Percentiles rank a stretch among this genome's conserved stretches.
Evolutionary conservation across 179 eudicot genomes (phyloP).

Genomic region (Beta macrorhiza): DNA sequence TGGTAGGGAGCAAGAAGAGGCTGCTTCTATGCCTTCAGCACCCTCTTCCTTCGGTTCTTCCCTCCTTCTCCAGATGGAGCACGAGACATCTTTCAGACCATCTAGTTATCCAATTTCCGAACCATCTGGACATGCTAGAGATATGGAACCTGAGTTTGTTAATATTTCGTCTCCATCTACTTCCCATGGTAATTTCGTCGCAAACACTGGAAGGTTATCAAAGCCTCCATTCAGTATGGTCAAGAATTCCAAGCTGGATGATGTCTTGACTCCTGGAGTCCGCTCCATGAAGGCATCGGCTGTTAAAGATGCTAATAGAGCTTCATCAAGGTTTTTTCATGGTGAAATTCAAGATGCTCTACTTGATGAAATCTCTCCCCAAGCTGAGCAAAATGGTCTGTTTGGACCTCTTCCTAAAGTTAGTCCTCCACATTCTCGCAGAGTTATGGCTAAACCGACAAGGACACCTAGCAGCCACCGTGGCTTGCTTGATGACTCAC

Average conservation of each 20-base stretch:
- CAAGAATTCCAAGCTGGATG: constrained; percentile 46
- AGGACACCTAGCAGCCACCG: constrained; percentile 36
- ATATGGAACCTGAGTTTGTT: constrained; percentile 27
- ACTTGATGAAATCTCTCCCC: constrained; percentile 38
- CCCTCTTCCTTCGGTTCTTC: constrained; percentile 44
- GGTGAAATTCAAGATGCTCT: constrained; percentile 37
- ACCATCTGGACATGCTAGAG: constrained; percentile 27
- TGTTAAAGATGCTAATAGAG: constrained; percentile 45
- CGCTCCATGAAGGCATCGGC: constrained; percentile 32
- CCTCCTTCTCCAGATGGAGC: constrained; percentile 34
- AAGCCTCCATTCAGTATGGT: constrained; percentile 34
- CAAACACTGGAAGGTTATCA: constrained; percentile 33
- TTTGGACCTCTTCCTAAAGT: constrained; percentile 32
- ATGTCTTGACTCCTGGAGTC: constrained; percentile 30
- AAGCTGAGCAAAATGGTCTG: constrained; percentile 41
- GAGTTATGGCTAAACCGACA: constrained; percentile 47
- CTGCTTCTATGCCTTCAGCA: constrained; percentile 35
- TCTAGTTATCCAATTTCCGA: constrained; percentile 35
- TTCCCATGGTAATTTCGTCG: constrained; percentile 27
- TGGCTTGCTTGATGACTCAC: constrained; percentile 38
- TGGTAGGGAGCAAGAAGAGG: constrained; percentile 35
- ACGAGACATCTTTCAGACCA: constrained; percentile 33
- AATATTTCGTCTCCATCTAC: constrained; percentile 38
- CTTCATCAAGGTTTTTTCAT: constrained; percentile 46
- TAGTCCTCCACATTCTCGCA: constrained; percentile 44